Conservation (phyloP, 352 stramenopile species). For the Thraustochytrium sp. region DNA sequence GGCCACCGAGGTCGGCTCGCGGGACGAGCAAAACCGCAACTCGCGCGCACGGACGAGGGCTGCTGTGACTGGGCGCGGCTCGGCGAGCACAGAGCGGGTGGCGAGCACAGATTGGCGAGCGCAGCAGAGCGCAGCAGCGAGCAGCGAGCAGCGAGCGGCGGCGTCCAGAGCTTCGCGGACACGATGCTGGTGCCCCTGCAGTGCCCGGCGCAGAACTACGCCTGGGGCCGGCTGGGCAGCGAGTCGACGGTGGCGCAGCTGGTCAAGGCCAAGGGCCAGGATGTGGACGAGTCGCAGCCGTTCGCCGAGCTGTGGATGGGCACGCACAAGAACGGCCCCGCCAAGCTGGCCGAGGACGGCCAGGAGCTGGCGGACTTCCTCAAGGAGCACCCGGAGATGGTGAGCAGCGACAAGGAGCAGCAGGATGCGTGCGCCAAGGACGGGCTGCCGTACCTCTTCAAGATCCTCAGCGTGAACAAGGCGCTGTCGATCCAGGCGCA, state of each 20-base stretch:
- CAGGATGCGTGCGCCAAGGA: slow-evolving; percentile 50
- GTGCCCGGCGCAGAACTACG: slow-evolving; percentile 77
- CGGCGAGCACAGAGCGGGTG: too few species aligned
- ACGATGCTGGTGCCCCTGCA: slow-evolving; percentile 66
- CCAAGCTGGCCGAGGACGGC: slow-evolving; percentile 58
- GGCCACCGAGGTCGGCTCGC: too few species aligned
- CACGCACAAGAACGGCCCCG: slow-evolving; percentile 85
- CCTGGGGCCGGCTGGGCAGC: slow-evolving; percentile 76
- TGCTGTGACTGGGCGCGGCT: too few species aligned
- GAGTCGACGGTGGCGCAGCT: slow-evolving; percentile 74
- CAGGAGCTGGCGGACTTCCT: slow-evolving; percentile 68
- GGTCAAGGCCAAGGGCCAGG: slow-evolving; percentile 49
- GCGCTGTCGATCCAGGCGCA: slow-evolving; percentile 88
- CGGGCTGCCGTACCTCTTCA: slow-evolving; percentile 96
- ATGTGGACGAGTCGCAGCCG: slow-evolving; percentile 49
- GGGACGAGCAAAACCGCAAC: too few species aligned
- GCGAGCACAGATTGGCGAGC: too few species aligned
- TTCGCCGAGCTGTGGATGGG: slow-evolving; percentile 88
- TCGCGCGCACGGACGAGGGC: too few species aligned
- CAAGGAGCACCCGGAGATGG: slow-evolving; percentile 48
- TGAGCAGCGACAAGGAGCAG: slow-evolving; percentile 53
- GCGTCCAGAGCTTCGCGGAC: too few species aligned
- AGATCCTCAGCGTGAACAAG: slow-evolving; percentile 94
- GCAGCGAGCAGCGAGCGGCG: too few species aligned
- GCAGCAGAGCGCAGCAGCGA: too few species aligned